A percentile compares a stretch with the other conserved stretches of the same genome.
phyloP scores from a whole-genome alignment of 140 eudicot genomes.

The Ambrosia hybrid region DNA sequence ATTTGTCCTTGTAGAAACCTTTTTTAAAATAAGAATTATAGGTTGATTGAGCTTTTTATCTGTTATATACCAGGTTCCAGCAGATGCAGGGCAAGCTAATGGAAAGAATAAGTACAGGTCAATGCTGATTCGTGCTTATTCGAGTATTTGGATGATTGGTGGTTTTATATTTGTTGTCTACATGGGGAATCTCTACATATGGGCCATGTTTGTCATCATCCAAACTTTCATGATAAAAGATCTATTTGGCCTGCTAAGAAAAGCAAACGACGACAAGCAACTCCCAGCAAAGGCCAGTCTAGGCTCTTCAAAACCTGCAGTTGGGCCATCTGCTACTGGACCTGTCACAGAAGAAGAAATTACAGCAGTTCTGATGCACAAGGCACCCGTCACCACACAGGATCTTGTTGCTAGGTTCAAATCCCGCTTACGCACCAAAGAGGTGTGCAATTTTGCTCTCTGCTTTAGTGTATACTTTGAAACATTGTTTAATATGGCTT shows the following conservation, averaged over 20 bases:
- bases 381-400: conserved; percentile 73
- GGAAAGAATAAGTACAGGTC: background rate
- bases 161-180: background rate
- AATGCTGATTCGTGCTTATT: background rate
- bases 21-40: too few relatives aligned
- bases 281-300: background rate
- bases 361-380: conserved; percentile 65
- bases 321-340: conserved; percentile 42
- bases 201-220: background rate
- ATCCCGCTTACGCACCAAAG: conserved; percentile 66
- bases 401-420: conserved; percentile 87
- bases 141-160: background rate
- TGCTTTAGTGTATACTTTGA: background rate
- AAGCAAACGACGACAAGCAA: background rate
- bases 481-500: background rate
- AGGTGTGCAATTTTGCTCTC: conserved; percentile 38
- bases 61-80: background rate
- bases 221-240: background rate
- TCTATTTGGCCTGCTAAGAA: background rate
- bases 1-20: too few relatives aligned
- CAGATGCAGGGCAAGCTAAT: background rate
- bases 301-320: conserved; percentile 38
- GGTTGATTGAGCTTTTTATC: too few relatives aligned
- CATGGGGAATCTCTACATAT: background rate
- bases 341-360: conserved; percentile 95